Evolutionary conservation across 1,139 yeast species (phyloP).

Genomic region (Keqinozyma sinolaborantium): DNA sequence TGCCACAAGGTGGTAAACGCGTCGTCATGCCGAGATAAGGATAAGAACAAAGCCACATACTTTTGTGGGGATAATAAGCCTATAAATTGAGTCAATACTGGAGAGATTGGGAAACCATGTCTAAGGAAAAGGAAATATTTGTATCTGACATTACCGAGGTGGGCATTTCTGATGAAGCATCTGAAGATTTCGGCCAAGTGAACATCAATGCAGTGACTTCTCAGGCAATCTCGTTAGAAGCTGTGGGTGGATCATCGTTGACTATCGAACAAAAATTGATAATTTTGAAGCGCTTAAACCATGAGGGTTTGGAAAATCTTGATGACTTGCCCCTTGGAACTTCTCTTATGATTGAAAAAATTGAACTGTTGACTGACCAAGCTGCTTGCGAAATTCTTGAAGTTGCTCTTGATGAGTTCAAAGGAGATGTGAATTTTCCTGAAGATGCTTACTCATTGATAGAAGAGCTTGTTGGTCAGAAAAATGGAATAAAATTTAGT

Average conservation of each 20-base stretch:
- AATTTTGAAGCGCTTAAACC: constrained; percentile 24
- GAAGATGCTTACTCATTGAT: constrained; percentile 10
- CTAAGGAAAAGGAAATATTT: too few species aligned
- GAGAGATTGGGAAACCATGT: too few species aligned
- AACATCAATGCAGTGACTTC: constrained; percentile 20
- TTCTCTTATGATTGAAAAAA: constrained; percentile 27
- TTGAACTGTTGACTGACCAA: constrained; percentile 15
- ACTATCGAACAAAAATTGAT: constrained; percentile 23
- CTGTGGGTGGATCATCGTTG: constrained; percentile 21
- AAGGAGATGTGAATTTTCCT: constrained; percentile 19
- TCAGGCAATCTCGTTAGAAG: constrained; percentile 18
- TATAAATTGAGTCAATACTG: too few species aligned
- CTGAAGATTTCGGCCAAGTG: too few species aligned
- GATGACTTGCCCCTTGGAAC: constrained; percentile 25
- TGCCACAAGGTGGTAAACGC: too few species aligned
- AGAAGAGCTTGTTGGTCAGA: too few species aligned
- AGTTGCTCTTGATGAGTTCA: constrained; percentile 15
- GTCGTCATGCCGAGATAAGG: too few species aligned
- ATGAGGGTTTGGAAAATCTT: constrained; percentile 21
- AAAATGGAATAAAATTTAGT: too few species aligned
- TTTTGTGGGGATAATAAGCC: too few species aligned
- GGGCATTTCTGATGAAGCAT: too few species aligned
- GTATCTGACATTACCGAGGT: too few species aligned
- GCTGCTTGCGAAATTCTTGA: constrained; percentile 21
- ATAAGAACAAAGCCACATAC: too few species aligned